Evolutionary conservation across 345 rosid genomes (phyloP).

Genomic region (Citrus sp.): DNA sequence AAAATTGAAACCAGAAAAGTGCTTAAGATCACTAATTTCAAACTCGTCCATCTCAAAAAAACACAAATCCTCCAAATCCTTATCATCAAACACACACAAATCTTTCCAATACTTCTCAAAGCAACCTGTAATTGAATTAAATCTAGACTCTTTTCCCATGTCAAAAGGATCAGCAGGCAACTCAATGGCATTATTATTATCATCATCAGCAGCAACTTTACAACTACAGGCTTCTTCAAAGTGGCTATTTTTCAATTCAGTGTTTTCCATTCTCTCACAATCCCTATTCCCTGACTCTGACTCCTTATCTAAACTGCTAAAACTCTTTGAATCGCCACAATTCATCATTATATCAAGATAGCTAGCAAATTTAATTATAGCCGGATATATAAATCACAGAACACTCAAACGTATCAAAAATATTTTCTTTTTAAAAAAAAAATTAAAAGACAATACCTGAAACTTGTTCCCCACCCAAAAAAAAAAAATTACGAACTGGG

Average conservation of each 20-base stretch:
- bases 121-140: conserved; percentile 73
- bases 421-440: not conserved
- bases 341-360: conserved; percentile 11
- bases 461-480: not conserved
- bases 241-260: not conserved
- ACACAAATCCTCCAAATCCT: conserved; percentile 31
- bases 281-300: conserved; percentile 13
- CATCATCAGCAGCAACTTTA: conserved; percentile 37
- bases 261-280: conserved; percentile 29
- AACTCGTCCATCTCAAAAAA: conserved; percentile 36
- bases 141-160: conserved; percentile 68
- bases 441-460: not conserved
- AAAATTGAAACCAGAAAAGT: conserved; percentile 73
- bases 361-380: not conserved
- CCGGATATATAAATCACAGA: not conserved
- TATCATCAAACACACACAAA: conserved; percentile 32
- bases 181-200: conserved; percentile 70
- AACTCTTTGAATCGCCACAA: conserved; percentile 11
- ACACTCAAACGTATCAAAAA: not conserved
- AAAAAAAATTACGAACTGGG: not conserved
- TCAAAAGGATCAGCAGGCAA: conserved; percentile 93
- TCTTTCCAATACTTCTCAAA: conserved; percentile 74
- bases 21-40: conserved; percentile 41
- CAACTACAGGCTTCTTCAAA: conserved; percentile 8
- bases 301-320: conserved; percentile 22